These are phyloP conservation scores for Eutypella sp. DNA, from an alignment of 2,329 filamentous ascomycete genomes.

Conservation along the genomic window DNA sequence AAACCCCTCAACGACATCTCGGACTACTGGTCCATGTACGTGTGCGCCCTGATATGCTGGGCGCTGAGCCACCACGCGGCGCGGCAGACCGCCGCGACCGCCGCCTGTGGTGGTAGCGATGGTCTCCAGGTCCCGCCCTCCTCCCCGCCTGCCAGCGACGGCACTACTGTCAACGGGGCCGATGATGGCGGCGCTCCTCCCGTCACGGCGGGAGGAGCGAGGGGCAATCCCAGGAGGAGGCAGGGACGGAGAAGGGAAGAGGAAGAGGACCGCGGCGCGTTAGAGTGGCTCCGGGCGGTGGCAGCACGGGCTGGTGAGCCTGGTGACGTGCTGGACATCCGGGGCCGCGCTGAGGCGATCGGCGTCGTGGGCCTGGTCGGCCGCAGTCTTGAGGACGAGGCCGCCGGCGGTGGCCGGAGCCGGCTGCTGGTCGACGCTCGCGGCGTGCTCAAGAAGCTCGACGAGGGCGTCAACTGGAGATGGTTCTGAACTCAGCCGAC, in stretches of 20 bases:
- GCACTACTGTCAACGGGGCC: conserved; percentile 9
- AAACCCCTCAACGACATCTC: conserved; percentile 51
- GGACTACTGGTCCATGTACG: conserved; percentile 77
- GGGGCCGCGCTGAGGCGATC: conserved; percentile 36
- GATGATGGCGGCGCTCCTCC: conserved; percentile 12
- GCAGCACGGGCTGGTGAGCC: conserved; percentile 35
- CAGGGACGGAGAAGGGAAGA: conserved; percentile 23
- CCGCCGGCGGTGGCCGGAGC: conserved; percentile 42
- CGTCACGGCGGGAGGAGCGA: conserved; percentile 2
- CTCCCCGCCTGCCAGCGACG: no score
- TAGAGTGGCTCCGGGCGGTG: conserved; percentile 31
- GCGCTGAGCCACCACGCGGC: conserved; percentile 39
- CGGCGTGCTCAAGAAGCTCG: conserved; percentile 46
- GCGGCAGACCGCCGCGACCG: conserved; percentile 6
- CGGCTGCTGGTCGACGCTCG: conserved; percentile 50
- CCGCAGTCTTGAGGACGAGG: conserved; percentile 43
- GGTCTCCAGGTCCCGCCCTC: no score
- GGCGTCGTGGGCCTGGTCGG: conserved; percentile 45
- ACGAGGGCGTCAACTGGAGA: conserved; percentile 37
- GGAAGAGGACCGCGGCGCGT: conserved; percentile 32
- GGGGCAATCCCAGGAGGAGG: no score
- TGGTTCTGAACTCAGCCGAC: conserved; percentile 30
- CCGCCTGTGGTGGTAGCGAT: conserved; percentile 12
- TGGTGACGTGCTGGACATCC: conserved; percentile 33
- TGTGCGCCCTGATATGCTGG: conserved; percentile 56